Conservation (phyloP, 139 green algal species). For the Picochlorum sp. region DNA sequence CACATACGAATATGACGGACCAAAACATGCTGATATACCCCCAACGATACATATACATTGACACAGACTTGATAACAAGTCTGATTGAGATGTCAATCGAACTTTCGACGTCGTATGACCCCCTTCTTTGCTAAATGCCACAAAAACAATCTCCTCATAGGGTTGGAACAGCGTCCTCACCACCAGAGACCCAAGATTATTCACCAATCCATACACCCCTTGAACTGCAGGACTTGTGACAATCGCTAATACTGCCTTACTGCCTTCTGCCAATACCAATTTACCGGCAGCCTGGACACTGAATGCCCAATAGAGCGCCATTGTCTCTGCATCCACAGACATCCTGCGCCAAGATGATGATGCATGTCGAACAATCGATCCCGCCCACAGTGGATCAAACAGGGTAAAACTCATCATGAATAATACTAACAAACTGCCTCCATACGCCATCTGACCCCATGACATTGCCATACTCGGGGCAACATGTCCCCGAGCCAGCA, state of each 20-base stretch:
- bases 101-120: not conserved
- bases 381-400: conserved; percentile 1
- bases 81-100: conserved; percentile 14
- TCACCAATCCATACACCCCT: conserved; percentile 80
- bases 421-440: conserved; percentile 28
- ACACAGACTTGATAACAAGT: conserved; percentile 44
- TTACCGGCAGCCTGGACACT: conserved; percentile 61
- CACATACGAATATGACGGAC: conserved; percentile 61
- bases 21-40: conserved; percentile 59
- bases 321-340: not conserved
- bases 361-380: not conserved
- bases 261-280: conserved; percentile 74
- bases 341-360: conserved; percentile 1
- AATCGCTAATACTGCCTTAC: conserved; percentile 56
- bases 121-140: conserved; percentile 57
- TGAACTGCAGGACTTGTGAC: conserved; percentile 39
- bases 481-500: conserved; percentile 23
- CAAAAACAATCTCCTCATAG: conserved; percentile 80
- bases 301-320: conserved; percentile 17
- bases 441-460: conserved; percentile 50
- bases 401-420: conserved; percentile 22
- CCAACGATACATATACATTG: conserved; percentile 47
- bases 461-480: conserved; percentile 47
- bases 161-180: conserved; percentile 79
- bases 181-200: conserved; percentile 73